Evolutionary conservation across 2,329 filamentous ascomycete genomes (phyloP), one percentile per base, ranked within the genome.

Genomic region (Exutisphaerella laricina): DNA sequence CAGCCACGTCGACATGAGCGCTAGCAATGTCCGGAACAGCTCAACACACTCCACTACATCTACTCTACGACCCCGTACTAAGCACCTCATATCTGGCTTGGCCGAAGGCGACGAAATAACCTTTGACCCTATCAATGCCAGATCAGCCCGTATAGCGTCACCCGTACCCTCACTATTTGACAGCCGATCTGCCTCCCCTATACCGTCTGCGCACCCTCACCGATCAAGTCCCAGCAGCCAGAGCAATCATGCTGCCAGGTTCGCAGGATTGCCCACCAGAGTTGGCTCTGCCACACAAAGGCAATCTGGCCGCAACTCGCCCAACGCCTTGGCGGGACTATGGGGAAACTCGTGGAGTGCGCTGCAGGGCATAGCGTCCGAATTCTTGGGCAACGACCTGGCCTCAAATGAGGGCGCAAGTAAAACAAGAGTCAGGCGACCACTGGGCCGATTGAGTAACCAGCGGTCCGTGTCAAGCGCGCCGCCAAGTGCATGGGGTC

Each of bases 291-390:
- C 44, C 18, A 51, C 43, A 45, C 51, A 48, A 48, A 52, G 47
- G 34, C 49, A 42, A 30, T 35, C 46, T n/a, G 48, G 49, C 8
- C 45, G 45, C 21, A 45, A 48, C 39, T 48, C 46, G 29, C 49
- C 51, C 37, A 50, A 34, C 32, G 55, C 61, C n/a, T 50, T 72
- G 17, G 67, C 70, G 9, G 66, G 64, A 9, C 49, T 74, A 30
- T 73, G 67, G 65, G 69, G 69, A 9, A 71, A 62, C 46, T 70
- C 70, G 12, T 73, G 70, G 70, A 68, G 63, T 21, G 62, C 70
- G 26, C 57, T 75, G 30, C 70, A 74, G 48, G 69, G 66, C 40
- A 66, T 74, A 35, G 71, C 72, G 6, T 69, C 69, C 18, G 72
- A 70, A 42, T 62, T 74, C 29, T 59, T 74, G 17, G 69, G 70